Evolutionary conservation across 2,329 filamentous ascomycete genomes (phyloP).

Genomic region (Kalaharituber pfeilii): DNA sequence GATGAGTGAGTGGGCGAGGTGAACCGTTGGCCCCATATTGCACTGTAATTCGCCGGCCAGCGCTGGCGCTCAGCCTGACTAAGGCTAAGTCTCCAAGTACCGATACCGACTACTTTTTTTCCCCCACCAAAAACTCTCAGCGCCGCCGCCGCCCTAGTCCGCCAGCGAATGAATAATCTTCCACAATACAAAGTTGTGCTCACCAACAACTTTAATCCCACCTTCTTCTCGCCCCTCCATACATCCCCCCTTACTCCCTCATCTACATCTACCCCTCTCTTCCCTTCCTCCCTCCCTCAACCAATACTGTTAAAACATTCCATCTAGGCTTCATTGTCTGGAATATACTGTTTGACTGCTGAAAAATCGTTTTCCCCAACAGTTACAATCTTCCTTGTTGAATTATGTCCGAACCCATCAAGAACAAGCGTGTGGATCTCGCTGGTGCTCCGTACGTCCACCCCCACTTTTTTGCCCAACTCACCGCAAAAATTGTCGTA

Average conservation of each 20-base stretch:
- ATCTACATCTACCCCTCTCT: slow-evolving; percentile 19
- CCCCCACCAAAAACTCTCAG: background rate
- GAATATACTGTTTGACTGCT: background rate
- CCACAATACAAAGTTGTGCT: background rate
- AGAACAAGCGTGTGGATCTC: slow-evolving; percentile 46
- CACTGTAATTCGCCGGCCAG: background rate
- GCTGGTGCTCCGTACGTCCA: slow-evolving; percentile 45
- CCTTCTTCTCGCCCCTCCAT: slow-evolving; percentile 24
- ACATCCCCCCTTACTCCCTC: slow-evolving; percentile 7
- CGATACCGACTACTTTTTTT: background rate
- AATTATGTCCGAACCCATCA: slow-evolving; percentile 48
- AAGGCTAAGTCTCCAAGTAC: background rate
- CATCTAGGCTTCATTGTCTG: slow-evolving; percentile 10
- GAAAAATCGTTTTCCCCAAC: background rate
- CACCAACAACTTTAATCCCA: slow-evolving; percentile 23
- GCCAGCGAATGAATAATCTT: background rate
- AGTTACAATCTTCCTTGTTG: background rate
- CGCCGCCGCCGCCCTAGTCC: background rate
- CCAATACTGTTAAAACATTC: slow-evolving; percentile 7
- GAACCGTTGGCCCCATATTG: too few species aligned
- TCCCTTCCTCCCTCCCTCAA: slow-evolving; percentile 13
- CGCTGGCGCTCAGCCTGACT: background rate
- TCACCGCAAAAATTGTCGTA: background rate
- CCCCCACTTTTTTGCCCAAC: background rate
- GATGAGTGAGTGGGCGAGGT: too few species aligned